Percentiles rank a stretch among this genome's conserved stretches.
These are phyloP conservation scores for Zalaria obscura DNA, from an alignment of 2,329 filamentous ascomycete genomes.

Conservation along the genomic window DNA sequence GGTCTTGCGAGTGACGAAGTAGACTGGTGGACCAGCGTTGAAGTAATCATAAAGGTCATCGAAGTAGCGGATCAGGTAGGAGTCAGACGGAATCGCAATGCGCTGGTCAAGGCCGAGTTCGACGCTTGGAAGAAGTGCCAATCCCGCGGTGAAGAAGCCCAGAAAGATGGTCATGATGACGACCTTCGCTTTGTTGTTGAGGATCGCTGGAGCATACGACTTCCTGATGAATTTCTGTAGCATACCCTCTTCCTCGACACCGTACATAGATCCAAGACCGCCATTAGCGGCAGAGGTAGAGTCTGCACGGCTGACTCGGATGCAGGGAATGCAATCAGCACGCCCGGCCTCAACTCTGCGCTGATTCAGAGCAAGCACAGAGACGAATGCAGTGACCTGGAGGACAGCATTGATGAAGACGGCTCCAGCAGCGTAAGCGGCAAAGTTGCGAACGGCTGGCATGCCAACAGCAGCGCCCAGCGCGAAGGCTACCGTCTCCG, in stretches of 20 bases:
- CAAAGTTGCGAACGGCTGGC: conserved; percentile 96
- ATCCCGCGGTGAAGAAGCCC: conserved; percentile 69
- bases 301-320: conserved; percentile 63
- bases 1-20: conserved; percentile 76
- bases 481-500: conserved; percentile 86
- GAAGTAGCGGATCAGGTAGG: conserved; percentile 92
- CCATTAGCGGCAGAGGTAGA: conserved; percentile 50
- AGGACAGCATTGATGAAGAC: conserved; percentile 95
- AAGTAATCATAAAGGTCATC: conserved; percentile 92
- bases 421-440: conserved; percentile 86
- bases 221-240: conserved; percentile 84
- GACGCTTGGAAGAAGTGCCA: conserved; percentile 74
- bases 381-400: conserved; percentile 94
- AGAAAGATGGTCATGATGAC: conserved; percentile 68
- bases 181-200: conserved; percentile 69
- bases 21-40: conserved; percentile 81
- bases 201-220: conserved; percentile 67
- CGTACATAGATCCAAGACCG: conserved; percentile 49
- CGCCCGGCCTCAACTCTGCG: conserved; percentile 75
- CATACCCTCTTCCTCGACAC: conserved; percentile 67
- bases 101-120: conserved; percentile 85
- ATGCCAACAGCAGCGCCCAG: conserved; percentile 90
- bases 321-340: conserved; percentile 83
- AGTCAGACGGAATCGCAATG: conserved; percentile 84
- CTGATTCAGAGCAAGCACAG: conserved; percentile 83